Evolutionary conservation across 2,329 filamentous ascomycete species (phyloP).

Genomic region (Pyrenochaeta sp.): DNA sequence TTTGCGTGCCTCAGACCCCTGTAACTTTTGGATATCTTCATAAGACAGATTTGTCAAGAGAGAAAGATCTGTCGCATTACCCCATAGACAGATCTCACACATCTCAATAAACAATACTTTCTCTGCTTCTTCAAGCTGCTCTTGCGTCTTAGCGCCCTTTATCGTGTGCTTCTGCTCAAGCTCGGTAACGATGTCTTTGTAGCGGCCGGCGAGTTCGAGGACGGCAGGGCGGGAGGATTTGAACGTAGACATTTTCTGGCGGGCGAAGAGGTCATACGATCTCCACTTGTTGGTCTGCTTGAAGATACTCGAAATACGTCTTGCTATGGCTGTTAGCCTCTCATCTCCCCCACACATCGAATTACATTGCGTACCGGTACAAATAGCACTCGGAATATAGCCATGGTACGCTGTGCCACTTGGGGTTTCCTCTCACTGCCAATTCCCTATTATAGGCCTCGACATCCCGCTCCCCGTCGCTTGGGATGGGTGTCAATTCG

Average conservation of each 20-base stretch:
- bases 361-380: conserved; percentile 68
- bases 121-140: conserved; percentile 72
- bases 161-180: conserved; percentile 63
- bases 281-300: conserved; percentile 82
- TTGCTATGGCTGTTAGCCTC: conserved; percentile 50
- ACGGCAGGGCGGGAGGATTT: conserved; percentile 88
- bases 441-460: conserved; percentile 87
- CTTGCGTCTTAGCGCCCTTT: conserved; percentile 54
- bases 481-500: conserved; percentile 74
- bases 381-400: conserved; percentile 94
- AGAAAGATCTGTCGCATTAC: conserved; percentile 93
- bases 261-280: conserved; percentile 85
- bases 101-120: conserved; percentile 86
- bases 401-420: conserved; percentile 89
- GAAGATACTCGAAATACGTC: conserved; percentile 84
- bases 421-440: conserved; percentile 73
- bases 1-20: conserved; percentile 87
- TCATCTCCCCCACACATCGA: no score
- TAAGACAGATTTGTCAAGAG: conserved; percentile 89
- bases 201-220: conserved; percentile 80
- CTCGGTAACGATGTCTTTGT: conserved; percentile 75
- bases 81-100: conserved; percentile 97
- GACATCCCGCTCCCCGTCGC: conserved; percentile 81
- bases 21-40: conserved; percentile 95
- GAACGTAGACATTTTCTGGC: conserved; percentile 92